phyloP scores from a whole-genome alignment of 495 filamentous ascomycete species.

The Hypoxylon cercidicola region DNA sequence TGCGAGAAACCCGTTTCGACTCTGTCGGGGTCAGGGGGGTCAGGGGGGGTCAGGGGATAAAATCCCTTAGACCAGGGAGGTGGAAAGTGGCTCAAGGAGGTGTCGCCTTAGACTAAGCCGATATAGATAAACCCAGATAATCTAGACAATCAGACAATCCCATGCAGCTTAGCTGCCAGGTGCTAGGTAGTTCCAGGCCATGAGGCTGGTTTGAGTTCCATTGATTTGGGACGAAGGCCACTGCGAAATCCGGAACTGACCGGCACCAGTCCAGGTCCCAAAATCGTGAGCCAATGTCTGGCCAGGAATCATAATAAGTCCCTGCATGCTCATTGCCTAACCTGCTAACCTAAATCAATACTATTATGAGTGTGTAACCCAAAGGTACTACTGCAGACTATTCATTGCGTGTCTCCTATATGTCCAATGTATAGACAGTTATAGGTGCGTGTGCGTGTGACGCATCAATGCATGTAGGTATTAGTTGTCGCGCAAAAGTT shows the following conservation, averaged over 20 bases:
- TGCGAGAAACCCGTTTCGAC: conserved; percentile 30
- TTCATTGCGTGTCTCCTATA: neutral
- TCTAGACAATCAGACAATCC: neutral
- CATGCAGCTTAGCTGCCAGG: neutral
- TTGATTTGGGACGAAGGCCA: conserved; percentile 36
- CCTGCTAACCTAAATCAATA: neutral
- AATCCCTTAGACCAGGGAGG: conserved; percentile 33
- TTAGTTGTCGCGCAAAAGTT: conserved; percentile 7
- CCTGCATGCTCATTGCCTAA: conserved; percentile 30
- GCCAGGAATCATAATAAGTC: conserved; percentile 31
- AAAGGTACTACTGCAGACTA: conserved; percentile 6
- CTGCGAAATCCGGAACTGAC: conserved; percentile 27
- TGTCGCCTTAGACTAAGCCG: conserved; percentile 22
- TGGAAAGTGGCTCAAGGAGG: conserved; percentile 30
- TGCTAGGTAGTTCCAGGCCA: conserved; percentile 2
- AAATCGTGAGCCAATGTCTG: conserved; percentile 28
- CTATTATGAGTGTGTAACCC: neutral
- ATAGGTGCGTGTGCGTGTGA: neutral
- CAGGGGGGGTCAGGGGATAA: conserved; percentile 36
- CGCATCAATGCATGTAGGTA: conserved; percentile 9
- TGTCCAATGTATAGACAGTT: neutral
- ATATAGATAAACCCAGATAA: neutral
- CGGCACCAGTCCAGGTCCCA: conserved; percentile 20
- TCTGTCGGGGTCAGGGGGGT: too few species aligned
- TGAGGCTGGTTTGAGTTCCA: conserved; percentile 39